These are phyloP conservation scores for Cardamine chenopodiifolia DNA, from an alignment of 345 rosid species.

Conservation along the genomic window DNA sequence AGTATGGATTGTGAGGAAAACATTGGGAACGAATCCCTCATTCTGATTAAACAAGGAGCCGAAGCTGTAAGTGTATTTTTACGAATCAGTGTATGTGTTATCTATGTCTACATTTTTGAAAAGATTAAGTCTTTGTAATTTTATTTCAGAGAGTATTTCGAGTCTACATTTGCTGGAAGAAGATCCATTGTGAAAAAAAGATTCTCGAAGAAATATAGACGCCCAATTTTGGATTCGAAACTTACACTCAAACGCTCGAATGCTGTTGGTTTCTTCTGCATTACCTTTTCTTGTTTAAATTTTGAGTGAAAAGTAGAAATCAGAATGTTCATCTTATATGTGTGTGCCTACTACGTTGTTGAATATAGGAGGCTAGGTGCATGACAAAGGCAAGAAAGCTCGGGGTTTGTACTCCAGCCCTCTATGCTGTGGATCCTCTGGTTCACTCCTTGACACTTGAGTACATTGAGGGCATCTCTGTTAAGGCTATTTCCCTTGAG, in stretches of 20 bases:
- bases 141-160: slow-evolving; percentile 77
- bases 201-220: slow-evolving; percentile 95
- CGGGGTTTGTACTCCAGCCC: slow-evolving; percentile 77
- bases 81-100: background rate
- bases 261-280: slow-evolving; percentile 60
- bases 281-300: background rate
- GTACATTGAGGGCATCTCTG: slow-evolving; percentile 75
- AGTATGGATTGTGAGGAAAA: slow-evolving; percentile 44
- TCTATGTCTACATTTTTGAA: background rate
- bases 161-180: slow-evolving; percentile 75
- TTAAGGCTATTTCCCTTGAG: slow-evolving; percentile 77
- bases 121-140: background rate
- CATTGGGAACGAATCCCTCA: slow-evolving; percentile 41
- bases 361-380: slow-evolving; percentile 90
- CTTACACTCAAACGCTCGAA: slow-evolving; percentile 81
- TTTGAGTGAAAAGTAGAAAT: background rate
- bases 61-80: slow-evolving; percentile 61
- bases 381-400: slow-evolving; percentile 93
- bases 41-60: slow-evolving; percentile 77
- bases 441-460: slow-evolving; percentile 80
- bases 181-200: slow-evolving; percentile 78
- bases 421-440: slow-evolving; percentile 73
- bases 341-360: slow-evolving; percentile 1
- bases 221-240: slow-evolving; percentile 82
- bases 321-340: background rate